These are phyloP conservation scores for Viola odorata DNA, from an alignment of 345 rosid species.

Conservation along the genomic window DNA sequence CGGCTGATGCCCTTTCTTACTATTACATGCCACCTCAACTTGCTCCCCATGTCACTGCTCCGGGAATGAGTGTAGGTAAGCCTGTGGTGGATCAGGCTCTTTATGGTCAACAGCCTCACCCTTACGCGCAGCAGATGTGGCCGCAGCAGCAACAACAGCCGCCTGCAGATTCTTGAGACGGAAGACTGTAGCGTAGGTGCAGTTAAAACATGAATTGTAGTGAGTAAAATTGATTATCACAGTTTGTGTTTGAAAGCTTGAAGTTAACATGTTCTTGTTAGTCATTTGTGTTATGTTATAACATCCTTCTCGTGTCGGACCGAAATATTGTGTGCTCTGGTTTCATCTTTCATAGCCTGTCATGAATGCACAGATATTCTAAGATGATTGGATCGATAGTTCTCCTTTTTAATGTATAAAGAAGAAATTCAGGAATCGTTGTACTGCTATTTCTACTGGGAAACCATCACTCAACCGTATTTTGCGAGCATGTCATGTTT, in stretches of 20 bases:
- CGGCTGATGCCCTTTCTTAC: constrained; percentile 28
- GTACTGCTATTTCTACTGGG: neutral
- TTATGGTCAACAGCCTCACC: constrained; percentile 29
- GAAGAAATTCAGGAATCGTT: neutral
- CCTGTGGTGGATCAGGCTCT: constrained; percentile 19
- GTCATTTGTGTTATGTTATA: neutral
- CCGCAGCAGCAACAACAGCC: constrained; percentile 27
- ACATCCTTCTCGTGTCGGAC: no score
- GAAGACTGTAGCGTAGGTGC: neutral
- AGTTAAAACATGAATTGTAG: neutral
- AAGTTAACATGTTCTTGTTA: neutral
- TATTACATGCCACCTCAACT: constrained; percentile 26
- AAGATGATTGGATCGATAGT: constrained; percentile 4
- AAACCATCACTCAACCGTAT: no score
- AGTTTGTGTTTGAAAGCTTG: neutral
- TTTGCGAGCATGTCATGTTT: no score
- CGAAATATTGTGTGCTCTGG: no score
- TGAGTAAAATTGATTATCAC: no score
- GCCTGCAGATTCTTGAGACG: constrained; percentile 19
- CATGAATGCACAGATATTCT: constrained; percentile 3
- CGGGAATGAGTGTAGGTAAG: constrained; percentile 15
- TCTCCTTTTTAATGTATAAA: neutral
- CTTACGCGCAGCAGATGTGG: constrained; percentile 25
- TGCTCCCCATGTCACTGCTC: constrained; percentile 23
- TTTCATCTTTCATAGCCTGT: neutral